Percentiles rank a stretch among this genome's conserved stretches.
Conservation (phyloP, 805 yeast species). For the Saturnispora silvae region DNA sequence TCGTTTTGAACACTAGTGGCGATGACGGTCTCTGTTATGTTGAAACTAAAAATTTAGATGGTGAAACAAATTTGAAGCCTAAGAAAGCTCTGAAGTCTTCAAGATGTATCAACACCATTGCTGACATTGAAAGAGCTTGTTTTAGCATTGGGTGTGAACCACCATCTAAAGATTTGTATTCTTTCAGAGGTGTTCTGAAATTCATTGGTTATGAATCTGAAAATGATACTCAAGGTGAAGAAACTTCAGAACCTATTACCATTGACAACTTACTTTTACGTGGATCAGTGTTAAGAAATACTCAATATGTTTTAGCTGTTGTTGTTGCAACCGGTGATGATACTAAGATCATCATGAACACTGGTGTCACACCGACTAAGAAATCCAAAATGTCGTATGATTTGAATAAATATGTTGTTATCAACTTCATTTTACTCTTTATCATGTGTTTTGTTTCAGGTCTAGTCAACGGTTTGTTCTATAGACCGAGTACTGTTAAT, state of each 20-base stretch:
- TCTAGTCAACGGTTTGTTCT: conserved; percentile 56
- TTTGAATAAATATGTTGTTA: conserved; percentile 53
- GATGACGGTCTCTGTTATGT: conserved; percentile 55
- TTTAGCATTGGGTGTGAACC: conserved; percentile 62
- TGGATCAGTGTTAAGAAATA: conserved; percentile 64
- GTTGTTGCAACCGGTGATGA: conserved; percentile 72
- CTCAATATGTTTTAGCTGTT: conserved; percentile 65
- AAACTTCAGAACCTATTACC: conserved; percentile 44
- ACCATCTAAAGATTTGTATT: conserved; percentile 56
- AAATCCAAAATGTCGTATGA: conserved; percentile 54
- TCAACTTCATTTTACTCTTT: conserved; percentile 53
- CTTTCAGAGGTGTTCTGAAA: conserved; percentile 56
- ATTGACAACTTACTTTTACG: conserved; percentile 57
- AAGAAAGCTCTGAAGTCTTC: conserved; percentile 43
- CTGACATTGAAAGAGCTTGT: conserved; percentile 46
- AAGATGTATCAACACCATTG: conserved; percentile 39
- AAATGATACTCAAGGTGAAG: conserved; percentile 20
- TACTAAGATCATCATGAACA: conserved; percentile 66
- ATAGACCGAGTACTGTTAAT: conserved; percentile 27
- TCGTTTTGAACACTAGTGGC: conserved; percentile 56
- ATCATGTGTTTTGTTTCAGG: conserved; percentile 61
- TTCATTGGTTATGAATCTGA: conserved; percentile 32
- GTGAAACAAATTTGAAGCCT: conserved; percentile 65
- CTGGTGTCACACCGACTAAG: conserved; percentile 72
- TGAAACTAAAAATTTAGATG: conserved; percentile 63